Conservation (phyloP, 257 asterid species). For the Ajuga chamaepitys region DNA sequence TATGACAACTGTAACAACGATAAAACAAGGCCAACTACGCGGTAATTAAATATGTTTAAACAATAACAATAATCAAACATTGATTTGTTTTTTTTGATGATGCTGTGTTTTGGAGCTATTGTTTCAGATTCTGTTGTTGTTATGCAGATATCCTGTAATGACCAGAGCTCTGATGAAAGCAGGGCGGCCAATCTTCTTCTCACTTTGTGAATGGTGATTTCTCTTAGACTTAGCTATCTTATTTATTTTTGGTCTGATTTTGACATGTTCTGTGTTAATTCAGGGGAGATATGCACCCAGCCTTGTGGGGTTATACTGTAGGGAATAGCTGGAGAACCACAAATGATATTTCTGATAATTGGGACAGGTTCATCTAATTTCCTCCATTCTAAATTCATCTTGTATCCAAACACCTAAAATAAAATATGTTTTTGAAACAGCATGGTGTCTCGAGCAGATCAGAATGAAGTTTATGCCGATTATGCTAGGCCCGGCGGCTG, state of each 20-base stretch:
- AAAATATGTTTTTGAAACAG: constrained; percentile 24
- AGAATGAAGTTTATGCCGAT: constrained; percentile 75
- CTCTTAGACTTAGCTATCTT: not conserved
- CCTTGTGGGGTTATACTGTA: constrained; percentile 56
- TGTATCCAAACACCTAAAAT: not conserved
- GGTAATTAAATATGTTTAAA: constrained; percentile 24
- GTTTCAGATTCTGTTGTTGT: not conserved
- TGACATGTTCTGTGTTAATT: not conserved
- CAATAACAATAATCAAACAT: not conserved
- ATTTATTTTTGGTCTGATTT: not conserved
- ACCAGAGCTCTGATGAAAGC: constrained; percentile 63
- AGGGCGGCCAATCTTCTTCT: constrained; percentile 59
- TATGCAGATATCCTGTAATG: constrained; percentile 66
- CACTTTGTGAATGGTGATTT: constrained; percentile 68
- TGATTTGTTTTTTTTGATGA: not conserved
- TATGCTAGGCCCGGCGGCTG: constrained; percentile 88
- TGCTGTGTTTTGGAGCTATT: not conserved
- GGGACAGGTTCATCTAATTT: constrained; percentile 47
- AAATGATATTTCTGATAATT: constrained; percentile 53
- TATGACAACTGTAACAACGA: constrained; percentile 74
- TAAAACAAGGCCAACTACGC: constrained; percentile 50
- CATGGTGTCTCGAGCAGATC: constrained; percentile 78
- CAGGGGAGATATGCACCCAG: constrained; percentile 95
- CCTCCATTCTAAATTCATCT: not conserved
- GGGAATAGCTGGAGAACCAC: constrained; percentile 93